These are phyloP conservation scores for Rhododendron simsii DNA, from an alignment of 148 eudicot genomes.

Conservation along the genomic window DNA sequence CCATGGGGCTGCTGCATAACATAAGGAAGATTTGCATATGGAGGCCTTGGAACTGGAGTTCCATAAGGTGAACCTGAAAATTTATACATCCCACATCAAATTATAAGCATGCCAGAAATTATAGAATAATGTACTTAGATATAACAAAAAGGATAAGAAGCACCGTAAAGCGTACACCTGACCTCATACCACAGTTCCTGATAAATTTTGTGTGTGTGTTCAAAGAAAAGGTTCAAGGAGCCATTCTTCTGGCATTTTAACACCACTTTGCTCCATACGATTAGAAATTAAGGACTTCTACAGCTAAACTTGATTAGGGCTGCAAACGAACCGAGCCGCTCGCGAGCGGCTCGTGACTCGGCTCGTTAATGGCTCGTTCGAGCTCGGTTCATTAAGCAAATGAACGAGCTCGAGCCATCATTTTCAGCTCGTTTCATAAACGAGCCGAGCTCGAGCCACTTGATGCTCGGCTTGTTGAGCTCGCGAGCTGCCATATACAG, in stretches of 20 bases:
- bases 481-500: no score
- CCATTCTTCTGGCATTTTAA: not conserved
- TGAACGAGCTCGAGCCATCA: no score
- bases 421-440: no score
- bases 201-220: not conserved
- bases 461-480: no score
- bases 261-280: not conserved
- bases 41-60: slow-evolving; percentile 8
- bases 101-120: not conserved
- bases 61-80: slow-evolving; percentile 8
- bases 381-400: no score
- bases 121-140: not conserved
- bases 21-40: slow-evolving; percentile 4
- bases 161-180: not conserved
- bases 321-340: no score
- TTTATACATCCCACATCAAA: not conserved
- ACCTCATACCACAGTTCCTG: not conserved
- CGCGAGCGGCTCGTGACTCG: no score
- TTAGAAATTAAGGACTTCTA: not conserved
- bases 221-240: not conserved
- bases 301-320: not conserved
- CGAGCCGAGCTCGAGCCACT: no score
- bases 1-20: not conserved
- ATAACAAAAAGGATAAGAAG: not conserved
- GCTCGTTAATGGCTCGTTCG: no score